A percentile compares a stretch with the other conserved stretches of the same genome.
Conservation (phyloP, 768 basidiomycete species). For the Saitozyma podzolica region DNA sequence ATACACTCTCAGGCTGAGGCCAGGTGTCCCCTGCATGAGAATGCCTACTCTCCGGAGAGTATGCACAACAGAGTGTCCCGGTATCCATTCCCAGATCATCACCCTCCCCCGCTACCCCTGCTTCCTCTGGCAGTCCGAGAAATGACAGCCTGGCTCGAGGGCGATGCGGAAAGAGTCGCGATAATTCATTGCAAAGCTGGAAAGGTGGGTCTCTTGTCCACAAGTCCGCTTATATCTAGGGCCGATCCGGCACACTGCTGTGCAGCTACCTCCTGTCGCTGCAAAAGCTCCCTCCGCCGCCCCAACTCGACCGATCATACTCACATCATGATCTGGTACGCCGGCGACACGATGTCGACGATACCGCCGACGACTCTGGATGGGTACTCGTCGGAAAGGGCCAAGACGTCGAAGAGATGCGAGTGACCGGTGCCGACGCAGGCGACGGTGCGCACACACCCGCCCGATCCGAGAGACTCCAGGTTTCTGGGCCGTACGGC, state of each 20-base stretch:
- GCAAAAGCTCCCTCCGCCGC: conserved; percentile 58
- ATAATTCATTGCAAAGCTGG: conserved; percentile 86
- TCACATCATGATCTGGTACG: conserved; percentile 54
- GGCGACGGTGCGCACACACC: not conserved
- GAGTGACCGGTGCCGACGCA: not conserved
- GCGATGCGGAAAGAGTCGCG: conserved; percentile 66
- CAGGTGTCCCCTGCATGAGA: conserved; percentile 73
- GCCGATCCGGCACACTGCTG: conserved; percentile 80
- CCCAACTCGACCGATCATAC: conserved; percentile 58
- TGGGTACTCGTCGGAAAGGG: conserved; percentile 27
- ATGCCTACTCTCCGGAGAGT: conserved; percentile 68
- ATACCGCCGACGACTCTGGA: conserved; percentile 4
- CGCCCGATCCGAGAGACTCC: conserved; percentile 13
- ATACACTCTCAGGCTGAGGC: not conserved
- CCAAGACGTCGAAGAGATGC: conserved; percentile 16
- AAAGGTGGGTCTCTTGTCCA: conserved; percentile 9
- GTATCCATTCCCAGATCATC: conserved; percentile 88
- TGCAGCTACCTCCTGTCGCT: conserved; percentile 76
- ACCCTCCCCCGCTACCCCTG: conserved; percentile 78
- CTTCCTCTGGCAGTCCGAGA: conserved; percentile 72
- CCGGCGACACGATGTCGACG: not conserved
- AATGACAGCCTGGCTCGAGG: conserved; percentile 70
- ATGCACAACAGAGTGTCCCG: conserved; percentile 76
- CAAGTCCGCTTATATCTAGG: conserved; percentile 36
- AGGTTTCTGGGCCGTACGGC: conserved; percentile 11